Conservation (phyloP, 441 rosid species). For the Caryocar brasiliense region DNA sequence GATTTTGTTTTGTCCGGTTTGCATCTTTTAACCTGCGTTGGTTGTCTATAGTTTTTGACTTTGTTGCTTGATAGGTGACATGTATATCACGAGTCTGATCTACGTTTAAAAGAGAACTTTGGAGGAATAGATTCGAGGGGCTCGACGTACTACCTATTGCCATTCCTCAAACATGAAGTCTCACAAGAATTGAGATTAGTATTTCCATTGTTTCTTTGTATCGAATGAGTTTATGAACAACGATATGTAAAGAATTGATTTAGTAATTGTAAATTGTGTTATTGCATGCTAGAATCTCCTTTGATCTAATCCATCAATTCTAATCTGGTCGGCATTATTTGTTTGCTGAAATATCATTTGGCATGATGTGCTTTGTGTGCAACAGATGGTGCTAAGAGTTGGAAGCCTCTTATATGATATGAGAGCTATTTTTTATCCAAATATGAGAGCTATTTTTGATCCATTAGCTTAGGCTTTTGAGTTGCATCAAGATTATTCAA, state of each 20-base stretch:
- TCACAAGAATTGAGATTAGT: not conserved
- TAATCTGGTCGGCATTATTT: too few species aligned
- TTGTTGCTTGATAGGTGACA: not conserved
- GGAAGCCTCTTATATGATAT: too few species aligned
- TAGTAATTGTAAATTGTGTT: not conserved
- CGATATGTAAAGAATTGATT: conserved; percentile 12
- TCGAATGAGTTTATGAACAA: not conserved
- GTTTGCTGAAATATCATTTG: too few species aligned
- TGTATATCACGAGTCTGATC: not conserved
- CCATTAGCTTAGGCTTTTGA: too few species aligned
- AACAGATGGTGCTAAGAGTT: too few species aligned
- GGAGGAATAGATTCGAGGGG: not conserved
- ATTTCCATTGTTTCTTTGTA: not conserved
- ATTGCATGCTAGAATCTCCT: not conserved
- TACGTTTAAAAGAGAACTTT: not conserved
- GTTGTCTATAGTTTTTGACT: conserved; percentile 1
- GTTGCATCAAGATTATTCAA: too few species aligned
- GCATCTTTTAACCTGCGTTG: not conserved
- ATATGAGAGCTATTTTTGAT: too few species aligned
- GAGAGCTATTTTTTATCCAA: too few species aligned
- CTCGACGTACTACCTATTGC: not conserved
- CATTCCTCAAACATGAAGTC: conserved; percentile 3
- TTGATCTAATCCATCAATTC: not conserved
- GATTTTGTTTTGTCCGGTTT: not conserved
- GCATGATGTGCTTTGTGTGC: too few species aligned